Percentiles rank a stretch among this genome's conserved stretches.
These are phyloP conservation scores for Volvariella surrecta DNA, from an alignment of 1,284 basidiomycete species.

Conservation along the genomic window DNA sequence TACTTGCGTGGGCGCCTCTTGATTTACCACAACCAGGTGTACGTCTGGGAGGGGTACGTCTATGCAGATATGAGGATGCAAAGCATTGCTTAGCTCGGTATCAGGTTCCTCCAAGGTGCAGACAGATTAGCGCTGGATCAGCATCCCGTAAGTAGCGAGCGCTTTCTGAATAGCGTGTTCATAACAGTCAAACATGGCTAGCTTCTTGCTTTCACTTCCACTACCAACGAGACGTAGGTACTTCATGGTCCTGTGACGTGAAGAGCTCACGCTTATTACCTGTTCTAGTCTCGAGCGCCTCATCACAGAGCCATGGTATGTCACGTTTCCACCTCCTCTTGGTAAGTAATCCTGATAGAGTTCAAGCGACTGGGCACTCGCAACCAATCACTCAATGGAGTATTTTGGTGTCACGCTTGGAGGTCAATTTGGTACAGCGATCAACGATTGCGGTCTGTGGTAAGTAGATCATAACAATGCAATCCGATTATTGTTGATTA, in stretches of 20 bases:
- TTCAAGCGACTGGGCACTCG: conserved; percentile 29
- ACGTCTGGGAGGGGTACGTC: conserved; percentile 30
- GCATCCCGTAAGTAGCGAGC: conserved; percentile 40
- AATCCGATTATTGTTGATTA: background rate
- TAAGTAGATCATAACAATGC: conserved; percentile 9
- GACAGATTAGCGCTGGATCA: conserved; percentile 70
- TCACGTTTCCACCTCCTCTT: no score
- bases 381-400: conserved; percentile 41
- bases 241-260: no score
- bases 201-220: no score
- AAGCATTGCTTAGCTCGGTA: background rate
- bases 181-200: background rate
- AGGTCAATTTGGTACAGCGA: conserved; percentile 57
- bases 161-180: background rate
- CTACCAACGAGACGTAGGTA: conserved; percentile 3
- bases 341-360: no score
- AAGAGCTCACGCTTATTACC: no score
- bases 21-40: background rate
- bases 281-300: no score
- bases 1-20: background rate
- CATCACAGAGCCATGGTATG: conserved; percentile 11
- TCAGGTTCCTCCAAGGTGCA: conserved; percentile 55
- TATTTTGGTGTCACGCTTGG: conserved; percentile 60
- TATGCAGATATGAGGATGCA: background rate
- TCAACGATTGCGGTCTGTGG: conserved; percentile 62